These are phyloP conservation scores for Lasiosphaeria hispida DNA, from an alignment of 495 filamentous ascomycete genomes.

Conservation along the genomic window DNA sequence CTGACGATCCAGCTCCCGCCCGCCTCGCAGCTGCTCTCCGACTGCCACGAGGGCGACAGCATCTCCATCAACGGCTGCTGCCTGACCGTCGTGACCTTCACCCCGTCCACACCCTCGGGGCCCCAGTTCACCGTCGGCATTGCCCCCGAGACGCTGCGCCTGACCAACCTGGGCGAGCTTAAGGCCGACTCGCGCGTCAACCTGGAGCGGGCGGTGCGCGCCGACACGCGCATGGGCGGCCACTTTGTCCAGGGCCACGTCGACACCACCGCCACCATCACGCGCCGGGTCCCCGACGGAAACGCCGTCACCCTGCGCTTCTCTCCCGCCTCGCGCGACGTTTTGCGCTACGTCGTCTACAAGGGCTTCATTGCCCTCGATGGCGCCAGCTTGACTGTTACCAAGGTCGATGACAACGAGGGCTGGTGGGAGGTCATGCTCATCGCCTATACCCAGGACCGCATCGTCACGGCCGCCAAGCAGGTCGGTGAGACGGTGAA, in stretches of 20 bases:
- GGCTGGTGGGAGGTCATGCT: conserved; percentile 98
- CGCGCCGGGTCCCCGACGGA: conserved; percentile 68
- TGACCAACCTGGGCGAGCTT: conserved; percentile 85
- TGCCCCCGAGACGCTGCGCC: conserved; percentile 92
- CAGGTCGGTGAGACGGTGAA: conserved; percentile 83
- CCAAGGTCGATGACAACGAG: conserved; percentile 69
- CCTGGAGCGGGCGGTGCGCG: conserved; percentile 87
- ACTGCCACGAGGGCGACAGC: conserved; percentile 85
- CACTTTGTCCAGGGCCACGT: conserved; percentile 93
- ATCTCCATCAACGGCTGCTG: conserved; percentile 87
- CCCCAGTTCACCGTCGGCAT: conserved; percentile 85
- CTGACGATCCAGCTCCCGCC: conserved; percentile 70
- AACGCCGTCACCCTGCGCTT: conserved; percentile 87
- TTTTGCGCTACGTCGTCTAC: conserved; percentile 84
- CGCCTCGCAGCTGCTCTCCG: conserved; percentile 70
- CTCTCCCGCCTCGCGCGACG: conserved; percentile 59
- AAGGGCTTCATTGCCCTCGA: conserved; percentile 97
- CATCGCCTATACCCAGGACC: conserved; percentile 96
- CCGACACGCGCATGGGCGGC: conserved; percentile 84
- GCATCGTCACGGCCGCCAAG: conserved; percentile 81
- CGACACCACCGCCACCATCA: conserved; percentile 77
- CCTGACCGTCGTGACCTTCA: conserved; percentile 85
- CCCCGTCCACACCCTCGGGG: conserved; percentile 29
- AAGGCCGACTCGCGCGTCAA: conserved; percentile 62
- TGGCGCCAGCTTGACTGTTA: conserved; percentile 94